Evolutionary conservation across 805 yeast genomes (phyloP).

Genomic region (Lipomyces kockii): DNA sequence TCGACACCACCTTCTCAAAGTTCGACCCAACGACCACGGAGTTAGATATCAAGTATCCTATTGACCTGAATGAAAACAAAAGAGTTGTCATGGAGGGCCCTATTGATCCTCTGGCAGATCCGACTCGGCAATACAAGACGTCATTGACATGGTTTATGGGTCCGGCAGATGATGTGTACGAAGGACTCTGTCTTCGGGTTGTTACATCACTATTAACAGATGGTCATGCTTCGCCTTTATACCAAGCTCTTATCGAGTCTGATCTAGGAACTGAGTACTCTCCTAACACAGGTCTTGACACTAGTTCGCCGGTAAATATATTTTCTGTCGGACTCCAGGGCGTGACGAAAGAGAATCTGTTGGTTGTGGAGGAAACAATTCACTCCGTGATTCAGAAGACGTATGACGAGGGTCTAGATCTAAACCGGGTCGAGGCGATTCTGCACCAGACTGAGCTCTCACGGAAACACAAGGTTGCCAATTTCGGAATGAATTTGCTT

Average conservation of each 20-base stretch:
- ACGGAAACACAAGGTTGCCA: slow-evolving; percentile 85
- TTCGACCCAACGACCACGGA: slow-evolving; percentile 57
- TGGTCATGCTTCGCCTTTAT: slow-evolving; percentile 91
- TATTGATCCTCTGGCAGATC: slow-evolving; percentile 75
- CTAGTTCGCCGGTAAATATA: slow-evolving; percentile 73
- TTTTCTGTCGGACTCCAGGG: slow-evolving; percentile 90
- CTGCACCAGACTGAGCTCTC: slow-evolving; percentile 84
- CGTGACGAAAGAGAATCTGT: slow-evolving; percentile 54
- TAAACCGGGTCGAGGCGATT: slow-evolving; percentile 75
- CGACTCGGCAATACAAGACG: slow-evolving; percentile 68
- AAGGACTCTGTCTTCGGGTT: slow-evolving; percentile 71
- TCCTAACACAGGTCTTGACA: slow-evolving; percentile 85
- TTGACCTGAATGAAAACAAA: slow-evolving; percentile 48
- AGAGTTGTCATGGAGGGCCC: slow-evolving; percentile 67
- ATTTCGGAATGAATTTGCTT: slow-evolving; percentile 81
- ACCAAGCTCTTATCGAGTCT: slow-evolving; percentile 82
- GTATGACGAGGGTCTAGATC: slow-evolving; percentile 54
- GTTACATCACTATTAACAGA: slow-evolving; percentile 74
- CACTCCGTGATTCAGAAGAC: slow-evolving; percentile 53
- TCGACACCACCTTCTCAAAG: slow-evolving; percentile 55
- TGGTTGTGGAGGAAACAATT: slow-evolving; percentile 55
- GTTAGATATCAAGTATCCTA: slow-evolving; percentile 49
- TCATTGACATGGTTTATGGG: slow-evolving; percentile 92
- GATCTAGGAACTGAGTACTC: slow-evolving; percentile 85
- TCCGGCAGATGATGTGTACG: slow-evolving; percentile 66